Conservation (phyloP, 2,329 filamentous ascomycete species). For the Monilinia vaccinii-corymbosi region DNA sequence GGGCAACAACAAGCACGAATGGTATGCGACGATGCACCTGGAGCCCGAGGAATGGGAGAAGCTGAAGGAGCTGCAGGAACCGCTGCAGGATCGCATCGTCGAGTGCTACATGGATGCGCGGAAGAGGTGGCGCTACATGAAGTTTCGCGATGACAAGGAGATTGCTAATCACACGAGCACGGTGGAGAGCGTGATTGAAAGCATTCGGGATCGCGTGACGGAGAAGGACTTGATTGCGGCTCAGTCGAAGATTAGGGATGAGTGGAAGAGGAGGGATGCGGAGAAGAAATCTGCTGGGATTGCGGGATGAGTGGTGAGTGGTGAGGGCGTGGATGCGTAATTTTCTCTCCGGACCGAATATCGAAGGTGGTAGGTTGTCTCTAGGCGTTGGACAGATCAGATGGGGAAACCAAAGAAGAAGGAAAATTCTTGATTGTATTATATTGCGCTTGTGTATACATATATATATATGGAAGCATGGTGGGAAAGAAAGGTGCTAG, state of each 20-base stretch:
- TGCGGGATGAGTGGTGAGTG: too few relatives aligned
- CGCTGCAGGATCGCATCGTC: conserved; percentile 78
- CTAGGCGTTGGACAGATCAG: too few relatives aligned
- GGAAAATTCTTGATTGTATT: too few relatives aligned
- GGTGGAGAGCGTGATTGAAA: conserved; percentile 78
- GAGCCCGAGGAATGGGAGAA: conserved; percentile 73
- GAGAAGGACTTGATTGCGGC: conserved; percentile 69
- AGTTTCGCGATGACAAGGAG: conserved; percentile 86
- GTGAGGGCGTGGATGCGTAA: too few relatives aligned
- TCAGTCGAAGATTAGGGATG: conserved; percentile 63
- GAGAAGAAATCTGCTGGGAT: conserved; percentile 10
- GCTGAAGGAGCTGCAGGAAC: conserved; percentile 63
- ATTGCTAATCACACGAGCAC: conserved; percentile 84
- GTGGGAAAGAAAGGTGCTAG: too few relatives aligned
- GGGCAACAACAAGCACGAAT: conserved; percentile 37
- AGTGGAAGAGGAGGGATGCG: conserved; percentile 54
- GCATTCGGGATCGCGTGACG: conserved; percentile 77
- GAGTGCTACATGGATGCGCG: conserved; percentile 77
- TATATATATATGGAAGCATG: too few relatives aligned
- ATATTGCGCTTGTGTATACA: too few relatives aligned
- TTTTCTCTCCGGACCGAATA: too few relatives aligned
- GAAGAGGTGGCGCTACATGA: conserved; percentile 74
- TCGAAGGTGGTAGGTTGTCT: too few relatives aligned
- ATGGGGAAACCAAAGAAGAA: too few relatives aligned
- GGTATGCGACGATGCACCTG: conserved; percentile 59